Evolutionary conservation across 306 rosid genomes (phyloP).

Genomic region (Spatholobus suberectus): DNA sequence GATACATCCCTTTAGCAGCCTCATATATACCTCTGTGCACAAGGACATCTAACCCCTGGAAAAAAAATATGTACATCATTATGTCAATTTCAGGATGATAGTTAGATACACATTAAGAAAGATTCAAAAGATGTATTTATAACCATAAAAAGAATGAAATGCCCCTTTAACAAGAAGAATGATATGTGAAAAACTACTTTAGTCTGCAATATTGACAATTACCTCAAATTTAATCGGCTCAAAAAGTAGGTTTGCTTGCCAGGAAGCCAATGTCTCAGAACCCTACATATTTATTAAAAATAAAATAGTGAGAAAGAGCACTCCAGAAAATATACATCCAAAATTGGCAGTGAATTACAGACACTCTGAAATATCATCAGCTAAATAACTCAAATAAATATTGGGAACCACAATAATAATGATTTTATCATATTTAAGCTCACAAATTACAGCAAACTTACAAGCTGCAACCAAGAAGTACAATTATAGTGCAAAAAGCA

Average conservation of each 20-base stretch:
- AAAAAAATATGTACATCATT: neutral
- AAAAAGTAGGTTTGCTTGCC: constrained; percentile 98
- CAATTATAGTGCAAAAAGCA: neutral
- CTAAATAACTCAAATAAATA: neutral
- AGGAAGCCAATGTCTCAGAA: constrained; percentile 87
- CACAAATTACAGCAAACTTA: neutral
- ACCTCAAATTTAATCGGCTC: constrained; percentile 96
- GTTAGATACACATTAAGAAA: neutral
- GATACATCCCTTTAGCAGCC: constrained; percentile 95
- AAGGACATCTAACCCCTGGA: constrained; percentile 76
- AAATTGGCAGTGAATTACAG: neutral
- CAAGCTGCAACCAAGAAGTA: constrained; percentile 9
- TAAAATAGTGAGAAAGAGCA: constrained; percentile 11
- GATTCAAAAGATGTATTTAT: neutral
- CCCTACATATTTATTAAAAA: constrained; percentile 60
- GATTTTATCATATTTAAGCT: constrained; percentile 1
- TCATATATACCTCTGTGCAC: constrained; percentile 98
- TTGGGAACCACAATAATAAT: neutral
- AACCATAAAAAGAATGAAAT: neutral
- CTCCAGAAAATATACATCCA: neutral
- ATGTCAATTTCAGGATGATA: constrained; percentile 31
- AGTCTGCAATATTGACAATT: constrained; percentile 6
- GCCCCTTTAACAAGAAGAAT: neutral
- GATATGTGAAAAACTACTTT: neutral
- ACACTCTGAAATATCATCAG: neutral